Evolutionary conservation across 176 grass and related monocot species (phyloP).

Genomic region (Olyra latifolia): DNA sequence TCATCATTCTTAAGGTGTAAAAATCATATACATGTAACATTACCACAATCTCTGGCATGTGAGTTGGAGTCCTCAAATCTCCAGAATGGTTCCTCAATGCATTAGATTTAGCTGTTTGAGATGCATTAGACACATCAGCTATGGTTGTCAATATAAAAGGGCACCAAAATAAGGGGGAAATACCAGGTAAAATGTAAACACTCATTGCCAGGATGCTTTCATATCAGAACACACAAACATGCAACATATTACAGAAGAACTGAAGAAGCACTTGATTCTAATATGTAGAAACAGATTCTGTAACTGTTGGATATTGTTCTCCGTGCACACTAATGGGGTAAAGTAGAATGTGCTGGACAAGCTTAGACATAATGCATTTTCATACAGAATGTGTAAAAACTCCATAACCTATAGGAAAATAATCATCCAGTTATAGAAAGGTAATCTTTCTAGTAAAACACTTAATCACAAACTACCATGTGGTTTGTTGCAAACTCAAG

Average conservation of each 20-base stretch:
- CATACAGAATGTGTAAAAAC: constrained; percentile 3
- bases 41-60: constrained; percentile 74
- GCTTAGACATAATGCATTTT: constrained; percentile 17
- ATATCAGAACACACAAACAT: constrained; percentile 7
- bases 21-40: constrained; percentile 27
- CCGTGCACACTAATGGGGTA: constrained; percentile 5
- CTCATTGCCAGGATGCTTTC: not conserved
- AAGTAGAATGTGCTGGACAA: constrained; percentile 12
- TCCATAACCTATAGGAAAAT: not conserved
- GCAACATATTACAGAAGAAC: constrained; percentile 29
- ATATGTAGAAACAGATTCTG: constrained; percentile 2
- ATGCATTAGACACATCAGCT: constrained; percentile 35
- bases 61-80: constrained; percentile 78
- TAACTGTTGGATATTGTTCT: constrained; percentile 1
- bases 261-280: constrained; percentile 11
- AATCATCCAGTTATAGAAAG: constrained; percentile 10
- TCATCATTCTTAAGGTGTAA: no score
- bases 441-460: constrained; percentile 22
- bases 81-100: constrained; percentile 59
- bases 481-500: not conserved
- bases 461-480: not conserved
- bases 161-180: not conserved
- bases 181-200: constrained; percentile 2
- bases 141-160: constrained; percentile 17
- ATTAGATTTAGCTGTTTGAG: constrained; percentile 77